Evolutionary conservation across 2,329 filamentous ascomycete species (phyloP).

Genomic region (Fusarium liriodendri): DNA sequence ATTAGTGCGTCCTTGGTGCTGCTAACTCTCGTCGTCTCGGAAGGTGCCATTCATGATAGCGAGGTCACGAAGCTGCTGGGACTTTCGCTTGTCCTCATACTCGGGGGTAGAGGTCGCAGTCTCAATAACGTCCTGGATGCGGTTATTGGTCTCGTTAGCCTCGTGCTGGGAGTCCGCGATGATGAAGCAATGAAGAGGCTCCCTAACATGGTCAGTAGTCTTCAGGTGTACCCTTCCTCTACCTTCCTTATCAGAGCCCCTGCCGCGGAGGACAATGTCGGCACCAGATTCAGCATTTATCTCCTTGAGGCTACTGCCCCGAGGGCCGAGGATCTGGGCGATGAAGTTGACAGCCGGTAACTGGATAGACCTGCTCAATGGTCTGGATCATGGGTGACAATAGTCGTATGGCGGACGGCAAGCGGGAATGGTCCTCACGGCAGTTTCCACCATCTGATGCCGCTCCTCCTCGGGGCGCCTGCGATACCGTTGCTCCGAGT

Average conservation of each 20-base stretch:
- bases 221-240: slow-evolving; percentile 54
- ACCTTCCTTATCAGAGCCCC: slow-evolving; percentile 82
- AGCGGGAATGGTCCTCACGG: background rate
- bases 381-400: slow-evolving; percentile 78
- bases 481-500: background rate
- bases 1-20: too few relatives aligned
- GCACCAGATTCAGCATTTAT: slow-evolving; percentile 82
- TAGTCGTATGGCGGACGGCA: slow-evolving; percentile 77
- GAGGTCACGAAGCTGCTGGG: slow-evolving; percentile 82
- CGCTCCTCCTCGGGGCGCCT: background rate
- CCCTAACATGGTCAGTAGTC: slow-evolving; percentile 76
- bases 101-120: slow-evolving; percentile 69
- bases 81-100: slow-evolving; percentile 82
- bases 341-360: slow-evolving; percentile 86
- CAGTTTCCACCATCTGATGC: background rate
- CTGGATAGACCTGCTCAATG: slow-evolving; percentile 85
- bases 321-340: slow-evolving; percentile 85
- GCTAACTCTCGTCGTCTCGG: slow-evolving; percentile 73
- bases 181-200: slow-evolving; percentile 83
- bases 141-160: slow-evolving; percentile 78
- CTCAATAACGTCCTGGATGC: slow-evolving; percentile 75
- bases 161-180: slow-evolving; percentile 85
- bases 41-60: slow-evolving; percentile 85
- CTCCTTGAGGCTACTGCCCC: slow-evolving; percentile 84
- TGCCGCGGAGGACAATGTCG: slow-evolving; percentile 84